Evolutionary conservation across 441 rosid genomes (phyloP).

Genomic region (Bruguiera hainesii): DNA sequence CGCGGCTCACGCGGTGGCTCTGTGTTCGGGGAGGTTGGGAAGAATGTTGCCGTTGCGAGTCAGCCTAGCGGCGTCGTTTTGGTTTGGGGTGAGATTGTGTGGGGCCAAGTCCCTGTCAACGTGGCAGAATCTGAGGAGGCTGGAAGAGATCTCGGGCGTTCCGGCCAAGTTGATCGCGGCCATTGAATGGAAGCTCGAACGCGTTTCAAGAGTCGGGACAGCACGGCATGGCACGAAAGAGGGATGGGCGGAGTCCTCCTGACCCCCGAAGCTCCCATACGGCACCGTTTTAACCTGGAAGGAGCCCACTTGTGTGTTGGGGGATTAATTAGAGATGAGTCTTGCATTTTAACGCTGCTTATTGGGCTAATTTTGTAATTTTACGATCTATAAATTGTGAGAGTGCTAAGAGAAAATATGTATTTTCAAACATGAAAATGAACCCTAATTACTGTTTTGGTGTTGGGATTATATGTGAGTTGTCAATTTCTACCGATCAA

Average conservation of each 20-base stretch:
- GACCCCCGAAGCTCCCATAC: neutral
- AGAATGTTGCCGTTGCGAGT: constrained; percentile 27
- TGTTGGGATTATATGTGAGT: constrained; percentile 1
- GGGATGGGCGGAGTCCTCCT: constrained; percentile 53
- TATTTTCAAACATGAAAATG: too few relatives aligned
- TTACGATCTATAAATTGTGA: too few relatives aligned
- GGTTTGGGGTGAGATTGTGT: constrained; percentile 42
- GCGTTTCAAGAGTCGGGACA: constrained; percentile 21
- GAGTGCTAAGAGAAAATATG: too few relatives aligned
- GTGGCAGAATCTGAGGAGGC: constrained; percentile 35
- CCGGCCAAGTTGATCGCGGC: constrained; percentile 42
- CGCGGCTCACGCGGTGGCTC: constrained; percentile 33
- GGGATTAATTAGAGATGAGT: neutral
- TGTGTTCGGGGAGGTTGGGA: constrained; percentile 26
- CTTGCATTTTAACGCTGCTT: neutral
- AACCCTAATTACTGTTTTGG: too few relatives aligned
- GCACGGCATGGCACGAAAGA: constrained; percentile 32
- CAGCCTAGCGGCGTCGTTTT: constrained; percentile 52
- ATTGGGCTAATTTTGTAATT: too few relatives aligned
- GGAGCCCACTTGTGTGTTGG: neutral
- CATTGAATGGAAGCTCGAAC: constrained; percentile 35
- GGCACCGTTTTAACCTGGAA: neutral
- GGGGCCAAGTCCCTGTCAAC: constrained; percentile 19
- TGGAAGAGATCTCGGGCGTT: constrained; percentile 47
- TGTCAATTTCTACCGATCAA: constrained; percentile 5